Conservation (phyloP, 208 protist species). For the Acanthamoeba royreba region DNA sequence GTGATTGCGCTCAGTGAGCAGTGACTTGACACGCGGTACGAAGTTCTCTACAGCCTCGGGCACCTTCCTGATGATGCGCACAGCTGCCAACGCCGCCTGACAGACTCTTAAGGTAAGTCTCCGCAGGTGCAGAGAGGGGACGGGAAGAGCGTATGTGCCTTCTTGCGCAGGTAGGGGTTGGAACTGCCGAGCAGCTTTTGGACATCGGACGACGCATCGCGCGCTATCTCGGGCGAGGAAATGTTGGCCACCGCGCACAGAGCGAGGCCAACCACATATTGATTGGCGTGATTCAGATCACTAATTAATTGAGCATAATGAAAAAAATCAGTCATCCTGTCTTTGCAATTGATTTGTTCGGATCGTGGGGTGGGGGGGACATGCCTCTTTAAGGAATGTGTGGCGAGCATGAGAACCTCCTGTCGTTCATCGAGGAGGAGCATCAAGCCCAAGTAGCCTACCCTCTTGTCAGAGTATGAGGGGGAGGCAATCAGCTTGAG, state of each 20-base stretch:
- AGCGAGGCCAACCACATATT: slow-evolving; percentile 86
- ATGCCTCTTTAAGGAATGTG: slow-evolving; percentile 87
- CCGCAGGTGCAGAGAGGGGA: not conserved
- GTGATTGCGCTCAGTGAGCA: slow-evolving; percentile 75
- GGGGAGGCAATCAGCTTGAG: slow-evolving; percentile 87
- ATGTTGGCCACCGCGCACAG: slow-evolving; percentile 90
- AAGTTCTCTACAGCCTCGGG: slow-evolving; percentile 95
- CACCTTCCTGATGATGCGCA: slow-evolving; percentile 86
- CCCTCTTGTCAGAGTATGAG: slow-evolving; percentile 88
- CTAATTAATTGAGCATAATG: slow-evolving; percentile 42
- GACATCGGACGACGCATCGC: slow-evolving; percentile 92
- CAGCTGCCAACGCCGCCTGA: slow-evolving; percentile 70
- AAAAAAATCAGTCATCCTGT: not conserved
- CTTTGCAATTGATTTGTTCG: not conserved
- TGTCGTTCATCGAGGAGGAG: slow-evolving; percentile 90
- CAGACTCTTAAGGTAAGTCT: not conserved
- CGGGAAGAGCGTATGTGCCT: slow-evolving; percentile 72
- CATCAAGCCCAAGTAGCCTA: slow-evolving; percentile 90
- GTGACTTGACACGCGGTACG: slow-evolving; percentile 73
- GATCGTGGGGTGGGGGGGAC: not conserved
- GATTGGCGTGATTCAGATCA: slow-evolving; percentile 80
- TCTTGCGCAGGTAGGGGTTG: slow-evolving; percentile 93
- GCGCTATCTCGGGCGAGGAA: slow-evolving; percentile 92
- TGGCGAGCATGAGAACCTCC: slow-evolving; percentile 87
- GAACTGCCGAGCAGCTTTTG: slow-evolving; percentile 85